Evolutionary conservation across 495 filamentous ascomycete species (phyloP), one percentile per base, ranked within the genome.

Genomic region (Platismatia glauca): DNA sequence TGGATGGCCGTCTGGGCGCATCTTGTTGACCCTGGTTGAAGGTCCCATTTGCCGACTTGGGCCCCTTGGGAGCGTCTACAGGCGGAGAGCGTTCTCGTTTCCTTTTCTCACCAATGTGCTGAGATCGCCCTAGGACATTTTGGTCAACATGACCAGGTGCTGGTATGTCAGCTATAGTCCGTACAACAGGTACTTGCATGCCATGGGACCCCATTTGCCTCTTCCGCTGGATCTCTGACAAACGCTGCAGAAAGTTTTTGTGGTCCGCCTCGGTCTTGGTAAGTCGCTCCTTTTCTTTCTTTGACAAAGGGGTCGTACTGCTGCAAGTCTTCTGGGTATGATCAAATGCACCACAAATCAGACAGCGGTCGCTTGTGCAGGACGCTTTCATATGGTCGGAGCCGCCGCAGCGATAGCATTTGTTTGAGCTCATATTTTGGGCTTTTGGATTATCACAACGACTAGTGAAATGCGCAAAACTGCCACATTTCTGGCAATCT

Each of bases 371-470:
- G 22, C 71, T 71, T 20, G 68, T 71, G 61, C 81, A 83, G 50
- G 65, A 38, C 16, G 53, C 48, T 35, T 69, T 75, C 18, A 59
- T 73, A 67, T 81, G 80, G n/a, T 74, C 75, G 20, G 66, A 27
- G 33, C 68, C 60, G 20, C 73, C 71, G 57, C 81, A 83, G 37
- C 81, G 76, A 63, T 67, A 72, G 62, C 81, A 83, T 57, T 66
- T 72, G 33, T 75, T 74, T 38, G 69, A 64, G 29, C 72, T 69
- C 31, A 65, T 68, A 31, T 72, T 72, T 52, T 73, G 71, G 22
- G 75, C 77, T 15, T 75, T 75, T 11, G 63, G 60, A 62, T 81
- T 81, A 53, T 82, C 78, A 57, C 81, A 83, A 29, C 76, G 72
- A 44, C 71, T 69, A 1, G 78, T 79, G 60, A 76, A 75, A 63